Percentiles rank a stretch among this genome's conserved stretches.
phyloP scores from a whole-genome alignment of 768 basidiomycete genomes.

The Kwoniella mangroviensis region DNA sequence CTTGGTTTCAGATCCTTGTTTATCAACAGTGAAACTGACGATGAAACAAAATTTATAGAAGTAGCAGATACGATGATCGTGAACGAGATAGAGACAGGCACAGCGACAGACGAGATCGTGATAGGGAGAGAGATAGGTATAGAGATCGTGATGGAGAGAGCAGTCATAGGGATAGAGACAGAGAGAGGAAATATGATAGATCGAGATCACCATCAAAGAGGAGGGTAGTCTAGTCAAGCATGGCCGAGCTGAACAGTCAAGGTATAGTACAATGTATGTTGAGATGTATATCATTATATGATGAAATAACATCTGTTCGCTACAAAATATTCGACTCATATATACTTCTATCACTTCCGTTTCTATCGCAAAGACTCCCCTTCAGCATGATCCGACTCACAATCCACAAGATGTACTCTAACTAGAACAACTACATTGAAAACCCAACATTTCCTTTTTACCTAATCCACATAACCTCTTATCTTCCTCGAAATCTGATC shows the following conservation, averaged over 20 bases:
- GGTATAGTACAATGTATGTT: not conserved
- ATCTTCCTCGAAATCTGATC: conserved; percentile 64
- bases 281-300: conserved; percentile 13
- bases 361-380: not conserved
- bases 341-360: not conserved
- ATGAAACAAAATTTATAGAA: not conserved
- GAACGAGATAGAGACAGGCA: conserved; percentile 17
- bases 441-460: conserved; percentile 75
- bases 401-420: conserved; percentile 15
- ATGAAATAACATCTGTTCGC: not conserved
- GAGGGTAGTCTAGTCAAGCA: conserved; percentile 33
- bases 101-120: conserved; percentile 15
- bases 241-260: no score
- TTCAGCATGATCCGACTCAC: not conserved
- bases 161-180: conserved; percentile 27
- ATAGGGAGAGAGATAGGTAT: conserved; percentile 14
- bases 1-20: not conserved
- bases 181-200: conserved; percentile 23
- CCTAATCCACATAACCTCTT: conserved; percentile 77
- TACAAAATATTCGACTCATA: not conserved
- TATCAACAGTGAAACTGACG: not conserved
- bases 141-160: conserved; percentile 14
- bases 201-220: conserved; percentile 40
- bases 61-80: conserved; percentile 14
- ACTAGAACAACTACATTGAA: conserved; percentile 93